Evolutionary conservation across 2,329 filamentous ascomycete species (phyloP), one percentile per base, ranked within the genome.

Genomic region (Fusarium longipes): DNA sequence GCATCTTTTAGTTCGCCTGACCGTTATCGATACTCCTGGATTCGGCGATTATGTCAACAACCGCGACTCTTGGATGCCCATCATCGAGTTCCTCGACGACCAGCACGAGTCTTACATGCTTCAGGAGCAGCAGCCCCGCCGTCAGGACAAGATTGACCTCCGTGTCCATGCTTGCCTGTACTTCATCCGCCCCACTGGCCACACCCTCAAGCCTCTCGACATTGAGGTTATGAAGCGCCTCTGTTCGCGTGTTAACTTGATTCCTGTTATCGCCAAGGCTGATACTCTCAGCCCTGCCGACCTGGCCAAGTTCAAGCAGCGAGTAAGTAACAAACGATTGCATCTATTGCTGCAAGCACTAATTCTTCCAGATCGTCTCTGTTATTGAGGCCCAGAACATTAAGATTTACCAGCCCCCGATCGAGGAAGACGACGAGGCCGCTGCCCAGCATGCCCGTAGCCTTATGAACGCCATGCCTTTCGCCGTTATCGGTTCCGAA

Each of bases 31-130:
- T 81, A 99, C 96, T 69, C 96, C 96, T 76, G 96, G 96, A 74
- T 99, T 99, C 78, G 96, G 96, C 81, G 96, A 99, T 88, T 99
- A 99, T 79, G 96, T 99, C 81, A 99, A 99, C 91, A 99, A 99
- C 89, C 92, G 95, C 78, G 96, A 99, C 82, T 98, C 96, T 68
- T 99, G 96, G 96, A 96, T 97, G 88, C 96, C 96, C 79, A 98
- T 99, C 79, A 98, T 99, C 82, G 96, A 99, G 83, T 99, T 99
- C 86, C 87, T 99, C 76, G 96, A 99, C 83, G 96, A 99, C 84
- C 96, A 99, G 87, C 96, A 99, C 82, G 96, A 99, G 87, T 99
- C 96, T 35, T 99, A 99, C 84, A 99, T 99, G 96, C 88, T 99
- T 79, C 96, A 99, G 86, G 96, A 99, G 89, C 96, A 99, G 83